These are phyloP conservation scores for Podospora anserina DNA, from an alignment of 495 filamentous ascomycete species.

Conservation along the genomic window DNA sequence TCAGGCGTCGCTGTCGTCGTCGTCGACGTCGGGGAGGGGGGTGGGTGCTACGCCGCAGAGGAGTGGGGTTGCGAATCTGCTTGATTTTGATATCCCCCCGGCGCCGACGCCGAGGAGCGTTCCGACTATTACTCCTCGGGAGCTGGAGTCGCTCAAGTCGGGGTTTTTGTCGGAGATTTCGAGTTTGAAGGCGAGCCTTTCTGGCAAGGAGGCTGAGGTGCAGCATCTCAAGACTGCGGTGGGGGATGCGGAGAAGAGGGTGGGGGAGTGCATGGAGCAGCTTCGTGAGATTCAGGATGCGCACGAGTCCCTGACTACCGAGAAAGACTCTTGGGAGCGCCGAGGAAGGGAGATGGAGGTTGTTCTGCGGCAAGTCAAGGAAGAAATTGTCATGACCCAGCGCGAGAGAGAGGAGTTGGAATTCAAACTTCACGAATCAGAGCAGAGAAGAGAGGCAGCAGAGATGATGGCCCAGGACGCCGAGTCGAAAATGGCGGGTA, in stretches of 20 bases:
- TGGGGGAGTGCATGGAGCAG: constrained; percentile 77
- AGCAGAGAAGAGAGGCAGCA: constrained; percentile 63
- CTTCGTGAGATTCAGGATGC: constrained; percentile 67
- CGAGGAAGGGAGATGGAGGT: constrained; percentile 80
- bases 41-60: constrained; percentile 39
- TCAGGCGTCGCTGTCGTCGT: constrained; percentile 23
- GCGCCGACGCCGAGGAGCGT: constrained; percentile 87
- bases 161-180: constrained; percentile 84
- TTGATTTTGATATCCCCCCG: constrained; percentile 92
- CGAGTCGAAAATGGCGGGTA: constrained; percentile 67
- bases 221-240: constrained; percentile 79
- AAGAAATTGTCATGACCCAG: constrained; percentile 74
- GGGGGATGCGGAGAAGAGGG: constrained; percentile 83
- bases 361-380: constrained; percentile 71
- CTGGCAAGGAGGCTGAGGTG: constrained; percentile 87
- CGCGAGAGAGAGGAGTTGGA: constrained; percentile 71
- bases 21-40: constrained; percentile 20
- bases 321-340: constrained; percentile 79
- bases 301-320: constrained; percentile 68
- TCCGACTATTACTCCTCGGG: constrained; percentile 84
- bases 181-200: constrained; percentile 81
- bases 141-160: constrained; percentile 89
- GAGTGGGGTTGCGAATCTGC: constrained; percentile 46
- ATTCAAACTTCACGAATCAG: constrained; percentile 67
- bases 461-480: constrained; percentile 66